Evolutionary conservation across 352 stramenopile species (phyloP).

Genomic region (Globisporangium heterothallicum): DNA sequence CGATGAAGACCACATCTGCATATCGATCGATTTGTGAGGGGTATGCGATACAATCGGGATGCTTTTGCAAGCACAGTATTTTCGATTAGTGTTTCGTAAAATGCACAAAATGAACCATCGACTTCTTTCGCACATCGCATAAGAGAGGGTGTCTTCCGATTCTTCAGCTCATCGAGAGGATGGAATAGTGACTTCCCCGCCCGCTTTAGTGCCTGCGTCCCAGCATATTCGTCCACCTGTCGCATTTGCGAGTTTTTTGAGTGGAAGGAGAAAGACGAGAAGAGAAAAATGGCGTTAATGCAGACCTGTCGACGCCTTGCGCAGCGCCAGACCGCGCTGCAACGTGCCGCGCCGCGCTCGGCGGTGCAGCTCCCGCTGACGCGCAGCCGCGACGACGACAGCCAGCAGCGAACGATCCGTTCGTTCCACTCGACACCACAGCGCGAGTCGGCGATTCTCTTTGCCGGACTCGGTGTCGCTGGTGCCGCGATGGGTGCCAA

Average conservation of each 20-base stretch:
- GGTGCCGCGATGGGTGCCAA: slow-evolving; percentile 67
- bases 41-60: no score
- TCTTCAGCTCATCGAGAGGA: no score
- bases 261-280: slow-evolving; percentile 1
- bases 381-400: background rate
- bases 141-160: no score
- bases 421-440: slow-evolving; percentile 60
- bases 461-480: slow-evolving; percentile 64
- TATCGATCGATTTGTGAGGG: no score
- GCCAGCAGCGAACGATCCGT: slow-evolving; percentile 21
- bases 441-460: slow-evolving; percentile 54
- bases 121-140: no score
- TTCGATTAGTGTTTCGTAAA: no score
- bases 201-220: no score
- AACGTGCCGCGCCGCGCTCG: slow-evolving; percentile 3
- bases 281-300: slow-evolving; percentile 10
- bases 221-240: background rate
- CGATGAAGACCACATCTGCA: no score
- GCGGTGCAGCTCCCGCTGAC: slow-evolving; percentile 4
- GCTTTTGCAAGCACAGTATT: no score
- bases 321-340: slow-evolving; percentile 7
- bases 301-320: slow-evolving; percentile 4
- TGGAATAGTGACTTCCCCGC: no score
- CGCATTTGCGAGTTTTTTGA: slow-evolving; percentile 1
- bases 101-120: no score